These are phyloP conservation scores for Claviceps lovelessii DNA, from an alignment of 2,329 filamentous ascomycete genomes.

Conservation along the genomic window DNA sequence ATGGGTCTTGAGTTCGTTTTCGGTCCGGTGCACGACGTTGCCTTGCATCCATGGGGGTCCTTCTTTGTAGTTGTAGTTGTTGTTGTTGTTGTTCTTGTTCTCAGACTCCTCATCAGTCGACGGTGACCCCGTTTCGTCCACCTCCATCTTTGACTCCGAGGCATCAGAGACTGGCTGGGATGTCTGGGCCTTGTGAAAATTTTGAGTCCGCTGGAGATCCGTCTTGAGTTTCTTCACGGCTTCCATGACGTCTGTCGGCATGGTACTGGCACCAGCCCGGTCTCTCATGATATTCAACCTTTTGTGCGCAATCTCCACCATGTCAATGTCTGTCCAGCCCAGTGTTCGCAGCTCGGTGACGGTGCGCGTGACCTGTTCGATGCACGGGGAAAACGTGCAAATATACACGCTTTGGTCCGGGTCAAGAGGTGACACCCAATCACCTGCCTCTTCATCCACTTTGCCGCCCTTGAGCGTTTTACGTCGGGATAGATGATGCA, in stretches of 20 bases:
- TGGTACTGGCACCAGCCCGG: constrained; percentile 58
- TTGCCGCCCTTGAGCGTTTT: constrained; percentile 13
- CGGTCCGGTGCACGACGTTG: constrained; percentile 62
- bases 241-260: constrained; percentile 63
- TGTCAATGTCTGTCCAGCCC: constrained; percentile 84
- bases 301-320: constrained; percentile 76
- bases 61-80: constrained; percentile 10
- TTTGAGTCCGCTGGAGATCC: constrained; percentile 54
- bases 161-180: constrained; percentile 14
- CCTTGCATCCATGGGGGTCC: constrained; percentile 60
- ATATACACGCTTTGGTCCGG: constrained; percentile 59
- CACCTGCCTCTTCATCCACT: constrained; percentile 11
- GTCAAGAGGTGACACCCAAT: constrained; percentile 50
- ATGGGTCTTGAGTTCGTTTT: constrained; percentile 85
- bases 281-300: constrained; percentile 73
- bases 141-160: constrained; percentile 27
- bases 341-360: constrained; percentile 64
- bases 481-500: constrained; percentile 56
- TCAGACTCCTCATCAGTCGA: constrained; percentile 4
- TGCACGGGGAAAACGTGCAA: constrained; percentile 92
- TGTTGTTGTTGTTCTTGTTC: constrained; percentile 1
- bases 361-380: constrained; percentile 86
- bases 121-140: constrained; percentile 16
- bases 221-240: constrained; percentile 58
- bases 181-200: constrained; percentile 39